Evolutionary conservation across 495 filamentous ascomycete species (phyloP), one percentile per base, ranked within the genome.

Genomic region (Neurospora intermedia): DNA sequence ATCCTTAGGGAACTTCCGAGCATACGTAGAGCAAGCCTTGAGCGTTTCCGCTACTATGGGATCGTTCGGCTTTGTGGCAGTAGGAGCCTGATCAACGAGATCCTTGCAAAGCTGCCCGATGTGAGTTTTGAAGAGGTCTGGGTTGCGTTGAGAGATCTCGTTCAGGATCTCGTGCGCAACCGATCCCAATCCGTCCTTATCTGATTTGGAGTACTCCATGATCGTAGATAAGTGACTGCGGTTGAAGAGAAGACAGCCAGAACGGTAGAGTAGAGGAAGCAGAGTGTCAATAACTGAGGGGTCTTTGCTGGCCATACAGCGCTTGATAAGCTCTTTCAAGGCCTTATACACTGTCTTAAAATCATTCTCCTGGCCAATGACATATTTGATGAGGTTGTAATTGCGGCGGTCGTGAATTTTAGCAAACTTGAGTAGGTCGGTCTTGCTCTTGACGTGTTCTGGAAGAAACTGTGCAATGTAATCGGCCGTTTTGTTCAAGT

Each of bases 1-100:
- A 66, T 98, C 94, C 23, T 89, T 87, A 0, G 94, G 91, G 73
- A 95, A 94, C 75, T 89, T 93, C 75, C 88, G 90, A 10, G 94
- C 93, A 79, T 97, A 98, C 4, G 91, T 91, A 9, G 94, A 91
- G 77, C 94, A 97, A 7, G 96, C 95, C 79, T 96, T 97, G 73
- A 99, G 85, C 7, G 94, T 95, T 78, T 97, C 93, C 23, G 94
- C 93, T 11, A 92, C 90, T 3, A 87, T 84, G 3, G 87, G 76
- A 71, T 93, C 90, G 71, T 92, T 92, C 2, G 87, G 75, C 39
- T 87, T 87, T n/a, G 85, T 86, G 16, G 83, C 80, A 18, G 87
- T 89, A 4, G 96, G 95, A 8, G 94, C 92, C 78, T 94, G 89
- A 27, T 92, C 88, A 76, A 92, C 88, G 9, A 99, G 85, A 45